A percentile compares a stretch with the other conserved stretches of the same genome.
These are phyloP conservation scores for Fusarium marasasianum DNA, from an alignment of 2,329 filamentous ascomycete genomes.

Conservation along the genomic window DNA sequence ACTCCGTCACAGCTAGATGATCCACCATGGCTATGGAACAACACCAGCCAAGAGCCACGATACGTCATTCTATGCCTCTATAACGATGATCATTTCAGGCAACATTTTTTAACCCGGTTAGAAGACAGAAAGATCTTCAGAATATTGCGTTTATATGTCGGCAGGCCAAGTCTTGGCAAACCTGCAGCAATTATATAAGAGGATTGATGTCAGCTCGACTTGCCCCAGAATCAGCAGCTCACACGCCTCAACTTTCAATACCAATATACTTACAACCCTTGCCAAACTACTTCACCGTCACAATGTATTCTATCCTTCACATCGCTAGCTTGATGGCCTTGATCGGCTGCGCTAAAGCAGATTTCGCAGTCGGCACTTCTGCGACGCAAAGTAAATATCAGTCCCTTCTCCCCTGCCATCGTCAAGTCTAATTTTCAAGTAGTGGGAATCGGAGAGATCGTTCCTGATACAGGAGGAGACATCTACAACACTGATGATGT, in stretches of 20 bases:
- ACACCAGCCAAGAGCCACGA: background rate
- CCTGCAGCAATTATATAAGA: background rate
- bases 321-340: background rate
- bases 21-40: background rate
- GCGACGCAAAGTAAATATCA: background rate
- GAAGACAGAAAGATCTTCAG: background rate
- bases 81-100: background rate
- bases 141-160: background rate
- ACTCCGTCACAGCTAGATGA: background rate
- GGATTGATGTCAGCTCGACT: too few relatives aligned
- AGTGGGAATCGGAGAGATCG: background rate
- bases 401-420: too few relatives aligned
- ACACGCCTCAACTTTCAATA: too few relatives aligned
- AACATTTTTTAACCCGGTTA: background rate
- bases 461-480: background rate
- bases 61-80: background rate
- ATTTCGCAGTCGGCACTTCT: background rate
- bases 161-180: too few relatives aligned
- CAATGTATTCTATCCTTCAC: background rate
- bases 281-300: background rate
- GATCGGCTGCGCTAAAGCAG: background rate
- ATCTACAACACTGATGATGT: background rate
- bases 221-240: accelerated
- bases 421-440: accelerated
- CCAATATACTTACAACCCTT: accelerated